Evolutionary conservation across 2,329 filamentous ascomycete genomes (phyloP).

Genomic region (Fusarium sarcochroum): DNA sequence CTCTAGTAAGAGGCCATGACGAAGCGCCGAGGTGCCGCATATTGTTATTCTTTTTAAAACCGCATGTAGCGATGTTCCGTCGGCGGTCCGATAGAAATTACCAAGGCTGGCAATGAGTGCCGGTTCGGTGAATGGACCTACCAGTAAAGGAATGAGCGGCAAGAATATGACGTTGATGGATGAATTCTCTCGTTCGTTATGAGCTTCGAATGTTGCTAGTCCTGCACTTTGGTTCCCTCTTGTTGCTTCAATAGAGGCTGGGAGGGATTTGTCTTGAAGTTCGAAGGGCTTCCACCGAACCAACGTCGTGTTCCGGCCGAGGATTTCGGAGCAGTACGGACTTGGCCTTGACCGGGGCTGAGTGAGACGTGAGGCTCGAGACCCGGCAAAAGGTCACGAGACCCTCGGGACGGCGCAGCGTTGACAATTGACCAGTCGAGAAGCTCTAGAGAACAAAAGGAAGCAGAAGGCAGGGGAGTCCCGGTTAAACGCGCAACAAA

Average conservation of each 20-base stretch:
- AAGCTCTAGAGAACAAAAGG: slow-evolving; percentile 31
- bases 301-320: slow-evolving; percentile 28
- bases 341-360: slow-evolving; percentile 3
- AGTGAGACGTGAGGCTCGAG: slow-evolving; percentile 30
- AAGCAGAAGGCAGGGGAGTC: slow-evolving; percentile 19
- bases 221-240: background rate
- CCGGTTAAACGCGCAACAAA: slow-evolving; percentile 16
- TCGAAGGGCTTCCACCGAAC: slow-evolving; percentile 9
- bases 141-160: slow-evolving; percentile 8
- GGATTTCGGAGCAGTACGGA: slow-evolving; percentile 18
- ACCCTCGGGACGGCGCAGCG: slow-evolving; percentile 15
- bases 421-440: slow-evolving; percentile 15
- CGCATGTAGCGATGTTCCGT: background rate
- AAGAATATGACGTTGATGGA: slow-evolving; percentile 5
- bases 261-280: slow-evolving; percentile 1
- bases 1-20: slow-evolving; percentile 19
- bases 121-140: background rate
- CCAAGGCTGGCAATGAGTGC: slow-evolving; percentile 12
- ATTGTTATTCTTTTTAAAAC: slow-evolving; percentile 5
- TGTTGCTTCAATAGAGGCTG: background rate
- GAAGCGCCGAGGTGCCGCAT: slow-evolving; percentile 27
- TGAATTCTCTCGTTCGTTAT: background rate
- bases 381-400: slow-evolving; percentile 39
- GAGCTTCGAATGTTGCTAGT: slow-evolving; percentile 2
- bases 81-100: slow-evolving; percentile 13